Percentiles rank a stretch among this genome's conserved stretches.
phyloP scores from a whole-genome alignment of 345 rosid genomes.

The Balakata baccata region DNA sequence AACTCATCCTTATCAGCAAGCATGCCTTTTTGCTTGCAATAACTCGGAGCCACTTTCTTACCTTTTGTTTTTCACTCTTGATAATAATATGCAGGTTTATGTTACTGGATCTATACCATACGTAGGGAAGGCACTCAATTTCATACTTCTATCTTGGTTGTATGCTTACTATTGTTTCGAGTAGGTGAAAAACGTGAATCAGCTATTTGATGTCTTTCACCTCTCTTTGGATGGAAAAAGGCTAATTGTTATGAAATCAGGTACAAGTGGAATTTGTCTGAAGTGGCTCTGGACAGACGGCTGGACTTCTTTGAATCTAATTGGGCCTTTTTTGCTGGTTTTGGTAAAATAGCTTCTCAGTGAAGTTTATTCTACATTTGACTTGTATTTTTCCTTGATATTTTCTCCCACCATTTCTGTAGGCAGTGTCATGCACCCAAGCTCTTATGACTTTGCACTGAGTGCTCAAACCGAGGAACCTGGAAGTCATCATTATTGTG shows the following conservation, averaged over 20 bases:
- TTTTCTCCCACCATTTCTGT: not conserved
- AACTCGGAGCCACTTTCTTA: not conserved
- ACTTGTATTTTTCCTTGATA: not conserved
- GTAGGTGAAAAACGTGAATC: slow-evolving; percentile 50
- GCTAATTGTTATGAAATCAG: slow-evolving; percentile 35
- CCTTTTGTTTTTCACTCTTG: slow-evolving; percentile 12
- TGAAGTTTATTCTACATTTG: slow-evolving; percentile 6
- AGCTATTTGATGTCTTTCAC: slow-evolving; percentile 11
- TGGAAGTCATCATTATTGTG: not conserved
- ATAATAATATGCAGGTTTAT: slow-evolving; percentile 56
- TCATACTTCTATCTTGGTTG: slow-evolving; percentile 95
- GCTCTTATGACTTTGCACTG: not conserved
- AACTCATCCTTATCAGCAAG: not conserved
- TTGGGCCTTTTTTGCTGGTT: slow-evolving; percentile 97
- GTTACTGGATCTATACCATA: slow-evolving; percentile 67
- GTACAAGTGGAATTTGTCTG: slow-evolving; percentile 91
- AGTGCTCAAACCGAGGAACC: not conserved
- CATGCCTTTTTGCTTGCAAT: not conserved
- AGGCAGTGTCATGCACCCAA: not conserved
- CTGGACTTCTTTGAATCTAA: slow-evolving; percentile 84
- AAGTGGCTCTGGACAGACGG: slow-evolving; percentile 65
- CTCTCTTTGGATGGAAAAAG: slow-evolving; percentile 8
- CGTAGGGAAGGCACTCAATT: slow-evolving; percentile 73
- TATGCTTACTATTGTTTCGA: slow-evolving; percentile 95
- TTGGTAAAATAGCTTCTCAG: slow-evolving; percentile 48